phyloP scores from a whole-genome alignment of 768 basidiomycete species.

The Termitomyces sp. region DNA sequence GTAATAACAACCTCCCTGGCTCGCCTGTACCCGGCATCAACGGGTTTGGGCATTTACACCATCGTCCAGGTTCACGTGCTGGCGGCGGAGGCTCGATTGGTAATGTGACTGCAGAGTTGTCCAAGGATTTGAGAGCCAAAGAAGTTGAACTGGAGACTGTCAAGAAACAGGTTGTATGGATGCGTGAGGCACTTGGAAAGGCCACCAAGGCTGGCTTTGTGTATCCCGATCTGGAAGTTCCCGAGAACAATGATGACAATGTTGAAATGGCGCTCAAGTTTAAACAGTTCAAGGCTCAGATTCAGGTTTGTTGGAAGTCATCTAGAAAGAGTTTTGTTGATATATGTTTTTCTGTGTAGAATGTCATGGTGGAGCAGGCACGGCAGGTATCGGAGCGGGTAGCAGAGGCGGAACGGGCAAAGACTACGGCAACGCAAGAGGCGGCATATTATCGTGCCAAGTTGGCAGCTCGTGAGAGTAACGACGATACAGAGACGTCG shows the following conservation, averaged over 20 bases:
- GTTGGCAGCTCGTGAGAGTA: slow-evolving; percentile 77
- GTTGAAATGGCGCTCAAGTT: slow-evolving; percentile 74
- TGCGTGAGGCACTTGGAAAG: slow-evolving; percentile 72
- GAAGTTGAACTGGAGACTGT: slow-evolving; percentile 76
- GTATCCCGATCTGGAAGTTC: slow-evolving; percentile 40
- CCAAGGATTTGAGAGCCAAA: slow-evolving; percentile 76
- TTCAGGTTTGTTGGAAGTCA: slow-evolving; percentile 58
- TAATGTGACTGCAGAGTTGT: slow-evolving; percentile 68
- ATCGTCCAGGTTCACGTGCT: slow-evolving; percentile 33
- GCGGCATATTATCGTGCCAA: slow-evolving; percentile 96
- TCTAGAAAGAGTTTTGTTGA: not conserved
- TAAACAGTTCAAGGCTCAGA: slow-evolving; percentile 82
- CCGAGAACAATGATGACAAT: slow-evolving; percentile 38
- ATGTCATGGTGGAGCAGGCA: slow-evolving; percentile 71
- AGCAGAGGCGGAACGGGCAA: slow-evolving; percentile 73
- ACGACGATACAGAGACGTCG: slow-evolving; percentile 56
- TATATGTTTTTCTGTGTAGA: slow-evolving; percentile 33
- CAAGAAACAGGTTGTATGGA: slow-evolving; percentile 78
- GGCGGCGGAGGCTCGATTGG: slow-evolving; percentile 51
- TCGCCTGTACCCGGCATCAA: slow-evolving; percentile 48
- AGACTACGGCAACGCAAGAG: slow-evolving; percentile 81
- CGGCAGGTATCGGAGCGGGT: slow-evolving; percentile 72
- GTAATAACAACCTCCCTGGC: slow-evolving; percentile 26
- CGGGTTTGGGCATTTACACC: slow-evolving; percentile 40
- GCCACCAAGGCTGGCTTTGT: slow-evolving; percentile 80